Percentiles rank a stretch among this genome's conserved stretches.
Evolutionary conservation across 148 eudicot species (phyloP).

Genomic region (Cornus controversa): DNA sequence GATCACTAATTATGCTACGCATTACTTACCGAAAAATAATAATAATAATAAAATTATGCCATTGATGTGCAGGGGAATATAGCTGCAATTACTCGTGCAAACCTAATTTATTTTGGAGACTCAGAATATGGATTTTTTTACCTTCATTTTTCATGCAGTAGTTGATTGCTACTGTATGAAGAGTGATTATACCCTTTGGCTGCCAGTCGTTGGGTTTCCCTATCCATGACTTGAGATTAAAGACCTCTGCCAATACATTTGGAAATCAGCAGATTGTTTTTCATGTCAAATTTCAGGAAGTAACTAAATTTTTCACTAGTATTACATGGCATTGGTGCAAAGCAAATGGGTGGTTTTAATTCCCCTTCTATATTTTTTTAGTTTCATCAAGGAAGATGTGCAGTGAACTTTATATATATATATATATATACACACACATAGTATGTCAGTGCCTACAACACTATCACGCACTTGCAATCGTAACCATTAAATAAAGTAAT

Average conservation of each 20-base stretch:
- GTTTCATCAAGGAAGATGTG: too few species aligned
- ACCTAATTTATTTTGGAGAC: neutral
- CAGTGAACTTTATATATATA: too few species aligned
- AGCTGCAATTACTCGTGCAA: too few species aligned
- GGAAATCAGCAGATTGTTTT: neutral
- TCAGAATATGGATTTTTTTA: constrained; percentile 15
- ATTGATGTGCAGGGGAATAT: too few species aligned
- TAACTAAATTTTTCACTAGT: neutral
- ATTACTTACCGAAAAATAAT: too few species aligned
- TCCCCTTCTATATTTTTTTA: too few species aligned
- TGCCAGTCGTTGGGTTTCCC: constrained; percentile 78
- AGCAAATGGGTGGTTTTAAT: neutral
- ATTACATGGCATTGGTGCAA: neutral
- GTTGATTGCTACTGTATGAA: constrained; percentile 83
- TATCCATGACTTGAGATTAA: constrained; percentile 71
- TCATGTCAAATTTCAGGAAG: neutral
- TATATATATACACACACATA: too few species aligned
- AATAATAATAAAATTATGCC: too few species aligned
- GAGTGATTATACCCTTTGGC: constrained; percentile 72
- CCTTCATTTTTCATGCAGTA: constrained; percentile 88
- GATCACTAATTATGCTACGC: too few species aligned
- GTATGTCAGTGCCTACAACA: too few species aligned
- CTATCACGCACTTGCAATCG: too few species aligned
- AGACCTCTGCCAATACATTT: constrained; percentile 44
- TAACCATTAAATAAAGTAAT: too few species aligned